Percentiles rank a stretch among this genome's conserved stretches.
phyloP scores from a whole-genome alignment of 371 early-diverging fungal genomes.

The Basidiobolus heterosporus region DNA sequence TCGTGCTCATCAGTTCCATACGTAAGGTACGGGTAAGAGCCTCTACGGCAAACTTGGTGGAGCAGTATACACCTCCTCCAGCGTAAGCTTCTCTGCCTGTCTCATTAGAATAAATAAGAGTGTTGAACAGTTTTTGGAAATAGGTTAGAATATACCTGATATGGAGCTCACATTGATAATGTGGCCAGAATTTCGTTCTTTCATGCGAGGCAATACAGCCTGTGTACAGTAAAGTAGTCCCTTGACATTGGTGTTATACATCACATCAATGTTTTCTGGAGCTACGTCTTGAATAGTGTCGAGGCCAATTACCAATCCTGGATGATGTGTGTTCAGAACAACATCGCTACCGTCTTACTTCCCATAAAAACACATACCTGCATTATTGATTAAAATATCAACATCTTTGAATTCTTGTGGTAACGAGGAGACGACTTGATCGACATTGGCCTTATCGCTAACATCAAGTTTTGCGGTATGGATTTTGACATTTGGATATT shows the following conservation, averaged over 20 bases:
- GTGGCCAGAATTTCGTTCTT: slow-evolving; percentile 50
- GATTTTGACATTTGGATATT: slow-evolving; percentile 35
- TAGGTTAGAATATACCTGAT: slow-evolving; percentile 16
- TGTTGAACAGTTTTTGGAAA: no score
- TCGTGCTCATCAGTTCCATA: slow-evolving; percentile 60
- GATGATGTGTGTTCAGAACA: not conserved
- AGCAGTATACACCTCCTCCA: slow-evolving; percentile 78
- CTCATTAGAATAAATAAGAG: no score
- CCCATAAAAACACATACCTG: slow-evolving; percentile 14
- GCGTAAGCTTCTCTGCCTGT: slow-evolving; percentile 32
- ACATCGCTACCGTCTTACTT: not conserved
- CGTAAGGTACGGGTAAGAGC: slow-evolving; percentile 64
- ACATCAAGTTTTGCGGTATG: slow-evolving; percentile 60
- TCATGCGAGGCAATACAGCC: slow-evolving; percentile 69
- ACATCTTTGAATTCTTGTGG: slow-evolving; percentile 39
- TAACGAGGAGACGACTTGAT: slow-evolving; percentile 28
- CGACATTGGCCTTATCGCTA: slow-evolving; percentile 32
- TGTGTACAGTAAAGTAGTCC: slow-evolving; percentile 63
- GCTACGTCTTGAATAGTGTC: slow-evolving; percentile 50
- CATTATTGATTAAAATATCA: slow-evolving; percentile 66
- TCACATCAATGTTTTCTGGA: slow-evolving; percentile 49
- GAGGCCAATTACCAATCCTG: slow-evolving; percentile 63
- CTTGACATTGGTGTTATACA: slow-evolving; percentile 85
- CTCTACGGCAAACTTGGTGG: slow-evolving; percentile 76
- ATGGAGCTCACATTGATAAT: slow-evolving; percentile 83